Conservation (phyloP, 148 eudicot genomes). For the Chenopodium album region DNA sequence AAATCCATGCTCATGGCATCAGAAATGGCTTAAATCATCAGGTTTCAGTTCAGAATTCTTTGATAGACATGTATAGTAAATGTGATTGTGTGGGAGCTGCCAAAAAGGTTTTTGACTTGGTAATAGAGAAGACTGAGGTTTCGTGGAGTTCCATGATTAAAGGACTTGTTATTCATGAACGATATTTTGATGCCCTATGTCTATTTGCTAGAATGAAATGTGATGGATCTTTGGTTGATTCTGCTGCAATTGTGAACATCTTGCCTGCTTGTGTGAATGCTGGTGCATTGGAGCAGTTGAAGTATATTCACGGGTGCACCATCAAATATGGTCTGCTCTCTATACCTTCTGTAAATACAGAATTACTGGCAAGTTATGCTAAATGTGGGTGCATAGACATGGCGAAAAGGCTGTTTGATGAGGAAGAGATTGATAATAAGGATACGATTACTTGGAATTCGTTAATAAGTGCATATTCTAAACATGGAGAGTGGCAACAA, state of each 20-base stretch:
- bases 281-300: conserved; percentile 35
- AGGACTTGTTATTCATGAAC: conserved; percentile 30
- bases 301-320: conserved; percentile 34
- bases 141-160: conserved; percentile 38
- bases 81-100: conserved; percentile 29
- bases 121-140: conserved; percentile 28
- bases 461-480: conserved; percentile 40
- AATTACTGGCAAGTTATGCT: conserved; percentile 37
- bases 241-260: conserved; percentile 23
- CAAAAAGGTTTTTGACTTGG: conserved; percentile 23
- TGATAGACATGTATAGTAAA: conserved; percentile 36
- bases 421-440: conserved; percentile 22
- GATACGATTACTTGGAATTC: conserved; percentile 40
- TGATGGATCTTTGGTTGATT: conserved; percentile 27
- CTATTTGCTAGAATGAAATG: conserved; percentile 28
- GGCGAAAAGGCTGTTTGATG: conserved; percentile 38
- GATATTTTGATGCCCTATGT: conserved; percentile 25
- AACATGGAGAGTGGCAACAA: conserved; percentile 34
- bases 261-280: conserved; percentile 41
- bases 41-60: conserved; percentile 38
- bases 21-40: conserved; percentile 34
- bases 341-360: conserved; percentile 27
- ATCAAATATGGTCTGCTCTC: conserved; percentile 30
- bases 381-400: conserved; percentile 44
- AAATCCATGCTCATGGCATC: conserved; percentile 36